A percentile compares a stretch with the other conserved stretches of the same genome.
phyloP scores from a whole-genome alignment of 139 green algal genomes.

The Chlamydomonas sp. region DNA sequence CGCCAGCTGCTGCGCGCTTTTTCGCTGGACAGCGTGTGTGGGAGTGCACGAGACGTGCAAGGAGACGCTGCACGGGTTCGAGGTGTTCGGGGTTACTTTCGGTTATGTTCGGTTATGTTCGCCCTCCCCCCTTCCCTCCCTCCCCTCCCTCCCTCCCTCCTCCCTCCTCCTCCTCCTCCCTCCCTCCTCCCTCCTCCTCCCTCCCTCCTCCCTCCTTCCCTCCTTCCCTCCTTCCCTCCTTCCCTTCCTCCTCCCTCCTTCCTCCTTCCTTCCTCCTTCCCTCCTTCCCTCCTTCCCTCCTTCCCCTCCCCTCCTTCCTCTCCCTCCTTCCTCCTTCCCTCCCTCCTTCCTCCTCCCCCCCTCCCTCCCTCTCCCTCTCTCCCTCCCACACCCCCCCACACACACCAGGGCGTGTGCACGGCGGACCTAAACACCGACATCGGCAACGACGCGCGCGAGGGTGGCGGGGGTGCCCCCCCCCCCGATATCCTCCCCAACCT shows the following conservation, averaged over 20 bases:
- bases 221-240: not conserved
- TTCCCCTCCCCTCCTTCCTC: no score
- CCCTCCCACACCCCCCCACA: not conserved
- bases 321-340: not conserved
- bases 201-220: not conserved
- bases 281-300: not conserved
- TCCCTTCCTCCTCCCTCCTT: not conserved
- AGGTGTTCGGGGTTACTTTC: no score
- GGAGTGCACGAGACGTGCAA: not conserved
- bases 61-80: not conserved
- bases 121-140: no score
- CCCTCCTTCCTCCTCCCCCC: not conserved
- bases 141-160: not conserved
- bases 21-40: not conserved
- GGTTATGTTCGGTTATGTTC: not conserved
- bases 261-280: not conserved
- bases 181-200: not conserved
- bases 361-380: not conserved
- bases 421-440: no score
- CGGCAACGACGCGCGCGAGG: no score
- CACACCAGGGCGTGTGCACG: no score
- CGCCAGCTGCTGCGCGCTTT: not conserved
- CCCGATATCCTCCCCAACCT: no score
- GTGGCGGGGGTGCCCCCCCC: no score
- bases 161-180: not conserved